These are phyloP conservation scores for Boletus edulis DNA, from an alignment of 768 basidiomycete species.

Conservation along the genomic window DNA sequence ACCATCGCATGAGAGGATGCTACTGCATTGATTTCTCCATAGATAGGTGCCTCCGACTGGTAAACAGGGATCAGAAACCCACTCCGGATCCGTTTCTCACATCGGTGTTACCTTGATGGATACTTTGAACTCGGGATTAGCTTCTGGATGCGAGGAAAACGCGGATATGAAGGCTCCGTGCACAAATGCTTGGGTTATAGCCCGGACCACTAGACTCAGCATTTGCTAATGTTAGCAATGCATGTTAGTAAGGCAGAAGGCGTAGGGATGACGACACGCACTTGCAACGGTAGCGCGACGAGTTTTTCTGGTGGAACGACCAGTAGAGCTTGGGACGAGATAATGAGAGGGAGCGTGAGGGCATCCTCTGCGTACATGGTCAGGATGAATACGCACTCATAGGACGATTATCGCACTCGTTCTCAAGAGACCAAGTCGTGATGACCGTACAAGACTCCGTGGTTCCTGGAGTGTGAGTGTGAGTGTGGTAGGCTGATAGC, in stretches of 20 bases:
- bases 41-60: conserved; percentile 35
- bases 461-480: conserved; percentile 40
- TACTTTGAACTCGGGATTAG: conserved; percentile 15
- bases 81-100: neutral
- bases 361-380: conserved; percentile 37
- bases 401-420: conserved; percentile 36
- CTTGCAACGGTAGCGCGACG: conserved; percentile 57
- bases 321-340: conserved; percentile 60
- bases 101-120: conserved; percentile 13
- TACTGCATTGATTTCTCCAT: conserved; percentile 32
- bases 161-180: conserved; percentile 53
- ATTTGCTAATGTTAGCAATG: conserved; percentile 16
- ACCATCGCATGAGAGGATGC: conserved; percentile 36
- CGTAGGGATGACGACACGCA: conserved; percentile 31
- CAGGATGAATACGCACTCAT: conserved; percentile 1
- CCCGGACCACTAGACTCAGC: conserved; percentile 38
- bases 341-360: conserved; percentile 44
- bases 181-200: conserved; percentile 54
- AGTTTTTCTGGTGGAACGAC: conserved; percentile 54
- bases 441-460: conserved; percentile 63
- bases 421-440: conserved; percentile 42
- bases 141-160: conserved; percentile 36
- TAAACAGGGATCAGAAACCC: conserved; percentile 3
- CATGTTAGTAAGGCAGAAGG: conserved; percentile 7
- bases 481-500: neutral